Evolutionary conservation across 805 yeast species (phyloP), one percentile per base, ranked within the genome.

Genomic region (Lachancea thermotolerans): DNA sequence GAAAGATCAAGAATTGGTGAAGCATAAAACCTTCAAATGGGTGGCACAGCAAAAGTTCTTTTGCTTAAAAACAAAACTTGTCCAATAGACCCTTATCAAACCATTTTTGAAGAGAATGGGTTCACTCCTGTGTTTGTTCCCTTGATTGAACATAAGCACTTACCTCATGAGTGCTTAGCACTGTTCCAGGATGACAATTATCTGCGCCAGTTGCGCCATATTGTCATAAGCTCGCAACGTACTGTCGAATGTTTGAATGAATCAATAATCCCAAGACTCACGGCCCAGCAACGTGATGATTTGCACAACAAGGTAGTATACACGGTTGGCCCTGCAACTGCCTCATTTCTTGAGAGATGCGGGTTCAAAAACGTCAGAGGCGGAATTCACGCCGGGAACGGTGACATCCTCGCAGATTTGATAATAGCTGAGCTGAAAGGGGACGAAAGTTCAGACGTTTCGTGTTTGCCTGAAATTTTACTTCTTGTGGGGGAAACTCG

Each of bases 281-380:
- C 55, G 2, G 39, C 36, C 0, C 54, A 39, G 1, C 49, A 39
- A 8, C 58, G 47, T 45, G 53, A 59, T 7, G 44, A 40, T 0
- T 66, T 81, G 1, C 58, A 77, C 6, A 44, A 51, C 2, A 79
- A 79, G 53, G 76, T 81, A 0, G 82, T 83, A 0, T 91, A 81
- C 57, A 87, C 96, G 0, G 96, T 91, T 5, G 98, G 98, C 0
- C 96, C 96, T 1, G 89, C 95, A 0, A 91, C 98, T 0, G 75
- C 74, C 15, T 67, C 69, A 12, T 77, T 83, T 14, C 62, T 91
- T 10, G 48, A 59, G 2, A 67, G 69, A 6, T 62, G 79, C 28
- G 96, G 96, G 0, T 91, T 89, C 58, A 57, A 46, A 1, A 75
- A 78, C 48, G 74, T 91, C 0, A 64, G 78, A 45, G 96, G 96